Base-by-base conservation (phyloP, 495 filamentous ascomycete genomes). In the Aspergillus indologenus region DNA sequence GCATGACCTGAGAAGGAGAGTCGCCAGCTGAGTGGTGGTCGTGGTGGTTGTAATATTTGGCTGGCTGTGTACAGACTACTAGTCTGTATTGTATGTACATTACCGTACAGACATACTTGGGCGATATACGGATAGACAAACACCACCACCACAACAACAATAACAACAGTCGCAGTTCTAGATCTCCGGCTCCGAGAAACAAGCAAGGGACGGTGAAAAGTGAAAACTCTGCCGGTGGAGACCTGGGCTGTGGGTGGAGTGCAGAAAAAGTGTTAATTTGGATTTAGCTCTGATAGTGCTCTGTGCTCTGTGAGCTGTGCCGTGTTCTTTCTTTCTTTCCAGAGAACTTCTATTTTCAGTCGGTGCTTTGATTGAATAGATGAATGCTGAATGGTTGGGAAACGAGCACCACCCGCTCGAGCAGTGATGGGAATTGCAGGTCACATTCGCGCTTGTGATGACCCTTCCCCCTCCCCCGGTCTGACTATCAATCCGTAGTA, bases 191-290 rank as follows among this genome's bases (percentile, higher is more conserved):
- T 31, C 23, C 47, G 21, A 22, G 19, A 23, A 15, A 22, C 12
- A 23, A 48, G 48, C 48, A 51, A 51, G 48, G 48, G 48, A 51
- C 48, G 48, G 48, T 51, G 48, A 51, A 51, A 40, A n/a, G n/a
- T n/a, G n/a, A n/a, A n/a, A 51, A 51, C 48, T 51, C 48, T 51
- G 48, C 23, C 14, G 23, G 17, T 50, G 48, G 48, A 29, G 48
- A 18, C 23, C n/a, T 14, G 22, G 22, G 15, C 23, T 51, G 48
- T 17, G 34, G 5, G 34, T 40, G 34, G 34, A 40, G 34, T 8
- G 34, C 12, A 11, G 34, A 15, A 40, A 11, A 11, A 40, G 2
- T 9, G 12, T 40, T 40, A 40, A 40, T 40, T 40, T 15, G 7
- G 3, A 9, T 29, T 29, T 29, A 29, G 26, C 26, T 29, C 26